Evolutionary conservation across 176 grass and related monocot genomes (phyloP).

Genomic region (Puccinellia tenuiflora): DNA sequence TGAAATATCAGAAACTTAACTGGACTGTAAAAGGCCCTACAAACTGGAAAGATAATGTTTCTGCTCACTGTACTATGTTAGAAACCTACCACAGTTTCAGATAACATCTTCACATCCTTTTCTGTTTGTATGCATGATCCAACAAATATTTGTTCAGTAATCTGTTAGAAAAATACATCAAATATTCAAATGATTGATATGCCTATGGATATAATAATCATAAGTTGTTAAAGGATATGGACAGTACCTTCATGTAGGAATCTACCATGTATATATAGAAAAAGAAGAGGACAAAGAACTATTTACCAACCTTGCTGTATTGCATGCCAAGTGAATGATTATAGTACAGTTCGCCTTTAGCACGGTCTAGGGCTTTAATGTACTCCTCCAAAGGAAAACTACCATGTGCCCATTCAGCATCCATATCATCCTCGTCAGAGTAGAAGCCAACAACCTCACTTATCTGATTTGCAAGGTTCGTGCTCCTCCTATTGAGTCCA

Average conservation of each 20-base stretch:
- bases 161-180: slow-evolving; percentile 39
- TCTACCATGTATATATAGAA: background rate
- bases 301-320: slow-evolving; percentile 68
- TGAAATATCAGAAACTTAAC: slow-evolving; percentile 41
- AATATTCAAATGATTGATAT: background rate
- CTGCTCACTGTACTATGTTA: background rate
- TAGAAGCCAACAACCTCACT: slow-evolving; percentile 67
- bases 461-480: slow-evolving; percentile 30
- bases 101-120: slow-evolving; percentile 82
- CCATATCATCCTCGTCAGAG: slow-evolving; percentile 55
- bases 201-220: background rate
- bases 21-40: background rate
- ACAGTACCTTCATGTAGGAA: background rate
- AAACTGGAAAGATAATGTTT: slow-evolving; percentile 14
- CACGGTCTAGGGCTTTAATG: slow-evolving; percentile 90
- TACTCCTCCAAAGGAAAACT: slow-evolving; percentile 96
- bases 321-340: slow-evolving; percentile 97
- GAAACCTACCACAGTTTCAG: slow-evolving; percentile 66
- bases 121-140: slow-evolving; percentile 96
- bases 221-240: background rate
- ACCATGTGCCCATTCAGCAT: slow-evolving; percentile 82
- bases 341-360: slow-evolving; percentile 93
- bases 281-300: background rate
- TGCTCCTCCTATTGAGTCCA: slow-evolving; percentile 32
- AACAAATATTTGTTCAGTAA: slow-evolving; percentile 94